These are phyloP conservation scores for Neobulgaria alba DNA, from an alignment of 2,329 filamentous ascomycete genomes.

Conservation along the genomic window DNA sequence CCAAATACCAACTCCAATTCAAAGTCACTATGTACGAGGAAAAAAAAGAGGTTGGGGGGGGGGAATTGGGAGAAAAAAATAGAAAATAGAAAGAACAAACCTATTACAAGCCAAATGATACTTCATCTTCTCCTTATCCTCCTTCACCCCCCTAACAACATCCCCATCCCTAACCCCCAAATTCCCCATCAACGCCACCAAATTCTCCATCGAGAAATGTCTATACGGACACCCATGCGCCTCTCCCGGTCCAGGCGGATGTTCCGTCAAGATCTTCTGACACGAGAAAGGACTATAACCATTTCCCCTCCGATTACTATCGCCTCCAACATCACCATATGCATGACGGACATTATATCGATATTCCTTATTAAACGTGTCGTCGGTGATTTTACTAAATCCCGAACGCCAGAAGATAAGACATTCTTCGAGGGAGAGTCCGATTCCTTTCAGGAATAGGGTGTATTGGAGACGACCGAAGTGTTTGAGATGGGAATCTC, in stretches of 20 bases:
- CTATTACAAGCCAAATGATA: slow-evolving; percentile 95
- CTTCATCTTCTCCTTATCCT: slow-evolving; percentile 81
- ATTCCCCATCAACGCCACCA: slow-evolving; percentile 64
- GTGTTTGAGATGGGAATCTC: slow-evolving; percentile 88
- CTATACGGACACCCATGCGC: slow-evolving; percentile 94
- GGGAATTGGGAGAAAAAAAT: background rate
- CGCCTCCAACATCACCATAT: slow-evolving; percentile 41
- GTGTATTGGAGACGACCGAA: slow-evolving; percentile 90
- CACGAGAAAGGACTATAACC: slow-evolving; percentile 91
- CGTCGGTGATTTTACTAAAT: slow-evolving; percentile 83
- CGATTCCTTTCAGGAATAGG: slow-evolving; percentile 93
- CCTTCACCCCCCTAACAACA: slow-evolving; percentile 70
- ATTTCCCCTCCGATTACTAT: slow-evolving; percentile 74
- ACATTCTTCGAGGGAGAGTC: slow-evolving; percentile 83
- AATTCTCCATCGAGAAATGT: slow-evolving; percentile 83
- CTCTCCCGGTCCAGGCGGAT: slow-evolving; percentile 78
- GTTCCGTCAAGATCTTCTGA: slow-evolving; percentile 88
- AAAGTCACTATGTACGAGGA: slow-evolving; percentile 9
- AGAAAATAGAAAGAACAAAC: slow-evolving; percentile 32
- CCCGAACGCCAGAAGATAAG: slow-evolving; percentile 82
- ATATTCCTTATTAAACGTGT: slow-evolving; percentile 96
- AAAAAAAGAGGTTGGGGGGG: background rate
- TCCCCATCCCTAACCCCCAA: slow-evolving; percentile 73
- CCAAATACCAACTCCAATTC: background rate
- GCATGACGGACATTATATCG: slow-evolving; percentile 74